phyloP scores from a whole-genome alignment of 495 filamentous ascomycete species.

The Penicillium canariense region DNA sequence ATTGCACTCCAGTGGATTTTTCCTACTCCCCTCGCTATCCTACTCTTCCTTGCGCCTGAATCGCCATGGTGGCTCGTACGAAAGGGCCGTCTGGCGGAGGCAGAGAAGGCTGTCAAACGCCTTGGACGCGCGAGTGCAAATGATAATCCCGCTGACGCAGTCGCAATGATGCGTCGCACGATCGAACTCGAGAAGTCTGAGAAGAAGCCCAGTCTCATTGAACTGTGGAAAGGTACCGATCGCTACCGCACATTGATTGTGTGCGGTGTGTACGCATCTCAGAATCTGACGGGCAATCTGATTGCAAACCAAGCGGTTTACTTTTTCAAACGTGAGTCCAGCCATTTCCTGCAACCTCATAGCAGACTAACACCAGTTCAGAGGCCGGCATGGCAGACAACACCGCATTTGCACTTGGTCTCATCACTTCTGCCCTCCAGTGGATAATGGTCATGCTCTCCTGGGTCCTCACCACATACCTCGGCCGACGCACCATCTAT shows the following conservation, averaged over 20 bases:
- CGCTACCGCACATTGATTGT: conserved; percentile 30
- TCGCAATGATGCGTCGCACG: conserved; percentile 70
- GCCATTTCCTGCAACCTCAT: conserved; percentile 14
- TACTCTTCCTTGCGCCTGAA: conserved; percentile 47
- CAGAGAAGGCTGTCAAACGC: conserved; percentile 34
- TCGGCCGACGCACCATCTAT: conserved; percentile 48
- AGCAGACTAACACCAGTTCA: conserved; percentile 25
- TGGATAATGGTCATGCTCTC: conserved; percentile 52
- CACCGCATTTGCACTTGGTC: conserved; percentile 43
- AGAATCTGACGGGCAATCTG: conserved; percentile 29
- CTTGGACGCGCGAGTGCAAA: conserved; percentile 29
- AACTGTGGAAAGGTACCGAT: conserved; percentile 30
- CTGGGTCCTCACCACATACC: conserved; percentile 47
- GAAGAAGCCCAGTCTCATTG: conserved; percentile 40
- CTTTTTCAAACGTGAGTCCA: conserved; percentile 30
- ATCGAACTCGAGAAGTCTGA: conserved; percentile 57
- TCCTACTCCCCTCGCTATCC: conserved; percentile 37
- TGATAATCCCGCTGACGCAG: conserved; percentile 26
- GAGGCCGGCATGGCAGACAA: conserved; percentile 34
- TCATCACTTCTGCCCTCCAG: conserved; percentile 51
- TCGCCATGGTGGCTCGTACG: conserved; percentile 51
- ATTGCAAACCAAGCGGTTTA: conserved; percentile 29
- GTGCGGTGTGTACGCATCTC: conserved; percentile 30
- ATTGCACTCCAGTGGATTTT: conserved; percentile 50
- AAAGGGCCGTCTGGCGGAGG: conserved; percentile 40